Conservation (phyloP, 2,329 filamentous ascomycete genomes). For the Corinectria fuckeliana region DNA sequence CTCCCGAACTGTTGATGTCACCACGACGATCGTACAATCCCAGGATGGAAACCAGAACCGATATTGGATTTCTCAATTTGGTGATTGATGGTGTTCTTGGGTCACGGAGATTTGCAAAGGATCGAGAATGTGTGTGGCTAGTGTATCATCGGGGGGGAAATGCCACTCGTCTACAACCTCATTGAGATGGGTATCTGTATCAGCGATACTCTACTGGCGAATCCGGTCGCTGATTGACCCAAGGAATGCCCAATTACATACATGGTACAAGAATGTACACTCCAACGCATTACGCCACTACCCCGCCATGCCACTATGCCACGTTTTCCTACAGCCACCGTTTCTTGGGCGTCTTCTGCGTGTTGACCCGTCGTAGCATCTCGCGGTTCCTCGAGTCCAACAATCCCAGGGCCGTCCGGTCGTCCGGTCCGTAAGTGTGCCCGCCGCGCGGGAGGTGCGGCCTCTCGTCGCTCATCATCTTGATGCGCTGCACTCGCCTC, state of each 20-base stretch:
- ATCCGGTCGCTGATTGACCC: conserved; percentile 4
- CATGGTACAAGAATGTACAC: conserved; percentile 15
- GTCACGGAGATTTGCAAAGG: background rate
- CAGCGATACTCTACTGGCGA: conserved; percentile 25
- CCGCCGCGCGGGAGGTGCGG: conserved; percentile 47
- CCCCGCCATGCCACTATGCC: too few species aligned
- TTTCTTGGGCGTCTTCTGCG: conserved; percentile 53
- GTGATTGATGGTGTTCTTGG: background rate
- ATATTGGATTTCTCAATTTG: background rate
- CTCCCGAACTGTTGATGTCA: background rate
- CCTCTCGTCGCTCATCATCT: conserved; percentile 69
- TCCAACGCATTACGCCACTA: conserved; percentile 9
- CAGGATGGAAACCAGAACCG: background rate
- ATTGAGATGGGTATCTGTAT: conserved; percentile 39
- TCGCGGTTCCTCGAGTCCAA: conserved; percentile 62
- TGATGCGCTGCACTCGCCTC: conserved; percentile 83
- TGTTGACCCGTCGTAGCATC: conserved; percentile 58
- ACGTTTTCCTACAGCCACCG: conserved; percentile 37
- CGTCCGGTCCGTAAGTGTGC: conserved; percentile 47
- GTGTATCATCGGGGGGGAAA: conserved; percentile 28
- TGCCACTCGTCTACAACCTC: conserved; percentile 28
- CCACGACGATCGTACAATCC: background rate
- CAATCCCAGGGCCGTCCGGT: conserved; percentile 53
- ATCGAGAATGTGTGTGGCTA: conserved; percentile 14
- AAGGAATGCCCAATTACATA: conserved; percentile 19